These are phyloP conservation scores for Solanum clarkiae DNA, from an alignment of 257 asterid species.

Conservation along the genomic window DNA sequence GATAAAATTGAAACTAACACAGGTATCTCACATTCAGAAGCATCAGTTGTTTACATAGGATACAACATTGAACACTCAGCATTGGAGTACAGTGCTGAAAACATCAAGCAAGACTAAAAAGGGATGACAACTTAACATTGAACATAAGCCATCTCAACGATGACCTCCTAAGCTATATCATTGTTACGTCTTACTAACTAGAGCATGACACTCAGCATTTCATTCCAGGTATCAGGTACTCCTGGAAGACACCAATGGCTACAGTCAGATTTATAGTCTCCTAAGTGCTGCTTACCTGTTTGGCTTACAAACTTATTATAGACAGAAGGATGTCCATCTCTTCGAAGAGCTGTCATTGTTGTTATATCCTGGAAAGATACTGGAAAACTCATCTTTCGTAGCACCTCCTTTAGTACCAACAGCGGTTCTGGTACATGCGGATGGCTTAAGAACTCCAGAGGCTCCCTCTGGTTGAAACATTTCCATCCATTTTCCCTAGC, in stretches of 20 bases:
- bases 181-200: not conserved
- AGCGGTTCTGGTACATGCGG: conserved; percentile 40
- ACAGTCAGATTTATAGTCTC: conserved; percentile 46
- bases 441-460: conserved; percentile 28
- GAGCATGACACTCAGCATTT: conserved; percentile 50
- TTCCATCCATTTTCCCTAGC: conserved; percentile 61
- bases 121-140: not conserved
- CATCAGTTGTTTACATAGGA: not conserved
- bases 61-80: not conserved
- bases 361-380: conserved; percentile 63
- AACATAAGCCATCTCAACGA: not conserved
- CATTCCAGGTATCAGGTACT: conserved; percentile 89
- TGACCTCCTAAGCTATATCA: not conserved
- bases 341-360: conserved; percentile 41
- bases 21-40: not conserved
- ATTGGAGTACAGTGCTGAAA: not conserved
- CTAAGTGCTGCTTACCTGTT: conserved; percentile 26
- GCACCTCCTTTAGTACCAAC: conserved; percentile 37
- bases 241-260: conserved; percentile 97
- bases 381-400: conserved; percentile 48
- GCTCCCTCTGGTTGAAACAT: conserved; percentile 54
- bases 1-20: not conserved
- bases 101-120: not conserved
- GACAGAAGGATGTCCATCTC: conserved; percentile 89
- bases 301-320: conserved; percentile 38